Percentiles rank a stretch among this genome's conserved stretches.
Conservation (phyloP, 108 stramenopile genomes). For the Heterococcus sp. region DNA sequence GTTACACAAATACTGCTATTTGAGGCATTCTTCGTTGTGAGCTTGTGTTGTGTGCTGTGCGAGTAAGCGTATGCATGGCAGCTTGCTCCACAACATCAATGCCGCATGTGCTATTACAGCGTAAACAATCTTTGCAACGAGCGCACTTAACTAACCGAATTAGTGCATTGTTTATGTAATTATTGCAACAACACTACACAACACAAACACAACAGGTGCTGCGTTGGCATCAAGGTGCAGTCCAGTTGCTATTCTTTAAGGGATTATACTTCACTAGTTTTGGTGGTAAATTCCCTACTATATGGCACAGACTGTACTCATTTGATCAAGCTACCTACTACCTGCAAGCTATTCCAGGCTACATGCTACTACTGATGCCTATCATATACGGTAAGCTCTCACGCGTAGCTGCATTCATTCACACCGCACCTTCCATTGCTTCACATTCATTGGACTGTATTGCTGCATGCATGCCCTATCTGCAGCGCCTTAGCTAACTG, state of each 20-base stretch:
- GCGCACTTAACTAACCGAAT: not conserved
- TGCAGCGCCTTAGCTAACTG: too few relatives aligned
- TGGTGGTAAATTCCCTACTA: constrained; percentile 38
- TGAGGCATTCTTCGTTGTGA: not conserved
- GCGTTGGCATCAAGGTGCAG: constrained; percentile 44
- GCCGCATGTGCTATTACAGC: too few relatives aligned
- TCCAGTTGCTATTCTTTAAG: constrained; percentile 44
- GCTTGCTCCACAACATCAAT: too few relatives aligned
- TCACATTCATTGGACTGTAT: too few relatives aligned
- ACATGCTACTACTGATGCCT: constrained; percentile 43
- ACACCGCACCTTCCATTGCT: too few relatives aligned
- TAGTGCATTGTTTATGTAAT: not conserved
- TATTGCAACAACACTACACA: not conserved
- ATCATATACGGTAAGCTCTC: constrained; percentile 26
- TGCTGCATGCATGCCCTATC: too few relatives aligned
- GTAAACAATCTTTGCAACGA: not conserved
- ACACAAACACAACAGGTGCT: not conserved
- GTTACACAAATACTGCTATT: not conserved
- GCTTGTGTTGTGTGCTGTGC: not conserved
- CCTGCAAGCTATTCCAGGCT: constrained; percentile 42
- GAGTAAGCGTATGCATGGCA: not conserved
- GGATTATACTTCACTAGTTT: constrained; percentile 34
- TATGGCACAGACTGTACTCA: constrained; percentile 31
- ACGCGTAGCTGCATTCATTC: too few relatives aligned
- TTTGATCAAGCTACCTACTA: constrained; percentile 49